Percentiles rank a stretch among this genome's conserved stretches.
Evolutionary conservation across 768 basidiomycete species (phyloP).

Genomic region (Macrolepiota albuminosa): DNA sequence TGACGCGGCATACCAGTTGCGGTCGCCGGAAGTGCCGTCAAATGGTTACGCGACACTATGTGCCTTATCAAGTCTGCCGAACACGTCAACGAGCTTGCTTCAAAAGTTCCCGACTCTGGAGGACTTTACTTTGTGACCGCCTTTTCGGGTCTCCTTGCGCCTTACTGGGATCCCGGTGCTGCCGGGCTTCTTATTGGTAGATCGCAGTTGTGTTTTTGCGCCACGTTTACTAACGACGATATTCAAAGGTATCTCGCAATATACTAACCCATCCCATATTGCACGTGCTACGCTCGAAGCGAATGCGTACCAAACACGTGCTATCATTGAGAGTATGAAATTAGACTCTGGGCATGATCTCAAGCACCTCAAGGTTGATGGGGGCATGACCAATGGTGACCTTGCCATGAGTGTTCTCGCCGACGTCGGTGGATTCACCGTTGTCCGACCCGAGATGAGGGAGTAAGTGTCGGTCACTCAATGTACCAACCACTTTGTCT

Average conservation of each 20-base stretch:
- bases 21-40: slow-evolving; percentile 93
- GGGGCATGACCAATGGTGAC: slow-evolving; percentile 97
- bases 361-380: slow-evolving; percentile 90
- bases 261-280: slow-evolving; percentile 90
- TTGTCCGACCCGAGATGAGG: slow-evolving; percentile 93
- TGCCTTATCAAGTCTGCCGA: slow-evolving; percentile 70
- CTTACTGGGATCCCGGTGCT: slow-evolving; percentile 96
- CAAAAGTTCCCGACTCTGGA: slow-evolving; percentile 70
- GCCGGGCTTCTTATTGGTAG: slow-evolving; percentile 79
- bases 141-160: slow-evolving; percentile 92
- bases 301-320: slow-evolving; percentile 93
- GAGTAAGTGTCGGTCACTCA: slow-evolving; percentile 55
- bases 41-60: slow-evolving; percentile 95
- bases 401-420: slow-evolving; percentile 83
- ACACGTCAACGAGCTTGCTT: slow-evolving; percentile 85
- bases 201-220: slow-evolving; percentile 3
- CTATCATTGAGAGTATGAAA: slow-evolving; percentile 94
- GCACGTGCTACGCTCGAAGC: slow-evolving; percentile 95
- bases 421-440: slow-evolving; percentile 87
- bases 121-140: slow-evolving; percentile 97
- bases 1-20: slow-evolving; percentile 48
- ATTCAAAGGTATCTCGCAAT: slow-evolving; percentile 64
- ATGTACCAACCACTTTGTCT: neutral
- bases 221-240: neutral
- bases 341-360: slow-evolving; percentile 79